Conservation (phyloP, 352 stramenopile species). For the Phytopythium mirpurense region DNA sequence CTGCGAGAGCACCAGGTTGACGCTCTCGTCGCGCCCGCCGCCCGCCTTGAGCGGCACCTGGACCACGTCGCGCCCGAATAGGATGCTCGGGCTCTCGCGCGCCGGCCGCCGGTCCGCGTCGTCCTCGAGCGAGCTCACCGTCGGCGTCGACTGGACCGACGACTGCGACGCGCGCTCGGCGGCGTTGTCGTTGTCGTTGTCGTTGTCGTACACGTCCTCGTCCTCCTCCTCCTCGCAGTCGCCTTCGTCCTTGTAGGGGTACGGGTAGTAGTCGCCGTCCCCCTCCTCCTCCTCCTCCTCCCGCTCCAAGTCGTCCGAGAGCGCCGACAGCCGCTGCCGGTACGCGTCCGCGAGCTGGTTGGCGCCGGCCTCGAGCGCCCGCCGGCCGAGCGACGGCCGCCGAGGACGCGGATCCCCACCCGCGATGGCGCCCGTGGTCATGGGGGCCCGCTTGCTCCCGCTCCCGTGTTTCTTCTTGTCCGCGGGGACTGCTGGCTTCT, state of each 20-base stretch:
- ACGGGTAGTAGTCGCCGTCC: not conserved
- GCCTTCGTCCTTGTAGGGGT: not conserved
- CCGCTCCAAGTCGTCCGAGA: not conserved
- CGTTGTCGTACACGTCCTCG: not conserved
- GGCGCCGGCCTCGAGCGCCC: not conserved
- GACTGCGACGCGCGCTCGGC: slow-evolving; percentile 14
- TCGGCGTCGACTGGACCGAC: slow-evolving; percentile 21
- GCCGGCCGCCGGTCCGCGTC: slow-evolving; percentile 12
- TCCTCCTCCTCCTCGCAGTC: not conserved
- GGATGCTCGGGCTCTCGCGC: slow-evolving; percentile 27
- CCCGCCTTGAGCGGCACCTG: slow-evolving; percentile 62
- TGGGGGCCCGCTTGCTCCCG: slow-evolving; percentile 1
- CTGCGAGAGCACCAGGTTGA: slow-evolving; percentile 72
- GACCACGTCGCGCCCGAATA: slow-evolving; percentile 70
- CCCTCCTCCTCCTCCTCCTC: not conserved
- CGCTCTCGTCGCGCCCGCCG: slow-evolving; percentile 33
- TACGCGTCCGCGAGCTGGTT: slow-evolving; percentile 3
- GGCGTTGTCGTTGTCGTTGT: not conserved
- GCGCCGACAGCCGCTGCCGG: not conserved
- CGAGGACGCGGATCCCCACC: slow-evolving; percentile 1
- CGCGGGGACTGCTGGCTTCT: no score
- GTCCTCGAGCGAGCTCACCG: slow-evolving; percentile 21
- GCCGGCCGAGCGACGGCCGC: slow-evolving; percentile 1
- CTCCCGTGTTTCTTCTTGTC: not conserved
- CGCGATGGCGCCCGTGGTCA: slow-evolving; percentile 18